Evolutionary conservation across 345 rosid species (phyloP), one percentile per base, ranked within the genome.

Genomic region (Camelina neglecta): DNA sequence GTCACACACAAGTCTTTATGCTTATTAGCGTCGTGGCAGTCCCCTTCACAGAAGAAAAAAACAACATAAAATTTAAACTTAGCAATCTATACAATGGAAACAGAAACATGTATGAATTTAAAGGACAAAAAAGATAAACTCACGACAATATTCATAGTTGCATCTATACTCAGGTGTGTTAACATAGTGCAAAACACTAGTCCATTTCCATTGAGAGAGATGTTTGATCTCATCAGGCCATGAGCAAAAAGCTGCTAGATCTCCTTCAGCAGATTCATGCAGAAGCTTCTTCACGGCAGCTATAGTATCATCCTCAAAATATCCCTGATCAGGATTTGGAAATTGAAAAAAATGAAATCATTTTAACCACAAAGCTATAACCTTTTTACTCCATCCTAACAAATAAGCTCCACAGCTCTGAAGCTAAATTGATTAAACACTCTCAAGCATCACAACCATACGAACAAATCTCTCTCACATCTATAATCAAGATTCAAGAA

Each of bases 131-230:
- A 31, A 18, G 39, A 58, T 5, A 75, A 79, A 87, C 97, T 64
- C 69, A 95, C 99, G 84, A 73, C 90, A 86, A 79, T 92, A 92
- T 7, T 83, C 63, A 57, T 95, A 95, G 80, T 84, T 95, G 83
- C 98, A 95, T 83, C 54, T 79, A 82, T 89, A 92, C 79, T 92
- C 96, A 51, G 97, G 99, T 2, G 99, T 95, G 78, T 92, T 93
- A 63, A 88, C 78, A 76, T 88, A 95, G 85, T 95, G 99, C 55
- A 95, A 76, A 65, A 91, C 84, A 60, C 93, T 87, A 79, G 89
- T 88, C 98, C 99, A 92, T 65, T 78, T 84, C 86, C 82, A 87
- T 50, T 81, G 86, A 3, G 72, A 81, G 57, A 67, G 21, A 29
- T 58, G 47, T 42, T 88, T 85, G 42, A 93, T 69, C 38, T 87